Evolutionary conservation across 2,329 filamentous ascomycete species (phyloP).

Genomic region (Aureobasidium vineae): DNA sequence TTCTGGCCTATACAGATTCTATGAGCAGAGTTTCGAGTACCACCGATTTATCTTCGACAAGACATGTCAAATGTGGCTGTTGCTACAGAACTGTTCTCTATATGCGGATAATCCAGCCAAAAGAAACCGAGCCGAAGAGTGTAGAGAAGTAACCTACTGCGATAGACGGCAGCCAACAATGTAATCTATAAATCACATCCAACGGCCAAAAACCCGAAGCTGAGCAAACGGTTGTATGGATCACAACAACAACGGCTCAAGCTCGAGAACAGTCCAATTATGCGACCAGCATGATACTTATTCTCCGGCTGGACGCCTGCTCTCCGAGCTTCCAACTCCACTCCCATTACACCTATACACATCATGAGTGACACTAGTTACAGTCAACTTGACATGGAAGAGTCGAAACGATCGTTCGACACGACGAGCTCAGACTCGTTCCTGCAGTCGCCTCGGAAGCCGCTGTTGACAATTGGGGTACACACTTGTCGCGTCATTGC

Average conservation of each 20-base stretch:
- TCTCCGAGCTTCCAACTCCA: background rate
- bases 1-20: background rate
- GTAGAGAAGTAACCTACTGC: background rate
- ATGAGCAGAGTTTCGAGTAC: background rate
- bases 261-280: background rate
- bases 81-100: too few species aligned
- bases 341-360: background rate
- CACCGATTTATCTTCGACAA: too few species aligned
- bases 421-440: constrained; percentile 9
- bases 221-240: constrained; percentile 7
- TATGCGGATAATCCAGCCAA: too few species aligned
- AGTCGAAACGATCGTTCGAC: constrained; percentile 14
- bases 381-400: background rate
- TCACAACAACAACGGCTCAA: background rate
- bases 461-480: background rate
- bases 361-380: constrained; percentile 6
- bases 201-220: constrained; percentile 8
- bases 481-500: too few species aligned
- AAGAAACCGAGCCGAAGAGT: background rate
- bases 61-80: background rate
- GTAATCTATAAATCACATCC: background rate
- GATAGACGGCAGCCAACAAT: background rate
- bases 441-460: background rate
- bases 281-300: background rate
- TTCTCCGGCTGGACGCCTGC: background rate